These are phyloP conservation scores for Arthroderma uncinatum DNA, from an alignment of 2,329 filamentous ascomycete genomes.

Conservation along the genomic window DNA sequence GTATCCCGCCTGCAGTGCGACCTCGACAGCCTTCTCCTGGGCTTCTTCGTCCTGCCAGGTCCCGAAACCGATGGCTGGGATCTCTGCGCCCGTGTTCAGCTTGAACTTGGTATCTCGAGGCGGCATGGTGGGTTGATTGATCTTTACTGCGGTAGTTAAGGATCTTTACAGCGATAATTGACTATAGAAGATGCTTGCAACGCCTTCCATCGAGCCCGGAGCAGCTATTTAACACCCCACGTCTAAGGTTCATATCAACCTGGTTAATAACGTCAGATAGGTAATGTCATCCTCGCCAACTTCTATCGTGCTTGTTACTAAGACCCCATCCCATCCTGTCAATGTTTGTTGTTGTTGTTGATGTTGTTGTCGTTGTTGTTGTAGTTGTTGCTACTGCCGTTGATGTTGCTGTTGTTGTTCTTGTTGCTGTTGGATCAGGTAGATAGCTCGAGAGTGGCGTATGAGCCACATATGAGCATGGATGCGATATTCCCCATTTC, in stretches of 20 bases:
- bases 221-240: neutral
- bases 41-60: slow-evolving; percentile 45
- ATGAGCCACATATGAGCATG: neutral
- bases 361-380: no score
- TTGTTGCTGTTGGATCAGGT: neutral
- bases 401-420: no score
- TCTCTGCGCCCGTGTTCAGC: slow-evolving; percentile 39
- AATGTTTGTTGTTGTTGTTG: no score
- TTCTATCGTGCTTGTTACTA: neutral
- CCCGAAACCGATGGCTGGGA: slow-evolving; percentile 42
- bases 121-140: slow-evolving; percentile 1
- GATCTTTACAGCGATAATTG: neutral
- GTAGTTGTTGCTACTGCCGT: no score
- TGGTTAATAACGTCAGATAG: neutral
- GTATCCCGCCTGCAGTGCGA: slow-evolving; percentile 43
- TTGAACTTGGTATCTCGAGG: slow-evolving; percentile 28
- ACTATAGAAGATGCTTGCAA: neutral
- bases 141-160: neutral
- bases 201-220: neutral
- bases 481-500: neutral
- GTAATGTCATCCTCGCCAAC: neutral
- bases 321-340: no score
- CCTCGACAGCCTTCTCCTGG: slow-evolving; percentile 37
- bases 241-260: neutral
- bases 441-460: neutral